Evolutionary conservation across 2,329 filamentous ascomycete species (phyloP).

Genomic region (Nothophoma quercina): DNA sequence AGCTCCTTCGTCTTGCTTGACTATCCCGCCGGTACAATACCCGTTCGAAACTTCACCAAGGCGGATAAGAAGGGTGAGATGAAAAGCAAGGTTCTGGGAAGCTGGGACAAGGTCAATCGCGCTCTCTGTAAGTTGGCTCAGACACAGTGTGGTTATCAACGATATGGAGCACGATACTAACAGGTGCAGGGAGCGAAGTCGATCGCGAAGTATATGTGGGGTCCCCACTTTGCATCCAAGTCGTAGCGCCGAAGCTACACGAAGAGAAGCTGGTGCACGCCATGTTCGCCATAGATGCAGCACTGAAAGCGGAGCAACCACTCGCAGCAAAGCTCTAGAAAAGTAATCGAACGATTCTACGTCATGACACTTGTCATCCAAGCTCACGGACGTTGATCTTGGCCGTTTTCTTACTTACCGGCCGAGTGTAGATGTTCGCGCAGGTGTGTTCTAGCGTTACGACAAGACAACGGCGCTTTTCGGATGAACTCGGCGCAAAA

Average conservation of each 20-base stretch:
- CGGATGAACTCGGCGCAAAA: neutral
- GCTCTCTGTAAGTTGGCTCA: constrained; percentile 58
- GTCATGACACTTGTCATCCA: neutral
- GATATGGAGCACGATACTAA: constrained; percentile 7
- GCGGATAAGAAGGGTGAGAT: constrained; percentile 61
- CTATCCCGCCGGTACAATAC: constrained; percentile 66
- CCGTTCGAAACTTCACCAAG: constrained; percentile 59
- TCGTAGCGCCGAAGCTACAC: constrained; percentile 62
- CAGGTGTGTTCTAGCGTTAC: constrained; percentile 8
- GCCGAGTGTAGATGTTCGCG: constrained; percentile 8
- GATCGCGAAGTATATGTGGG: constrained; percentile 63
- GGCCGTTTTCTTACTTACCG: constrained; percentile 4
- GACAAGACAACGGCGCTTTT: neutral
- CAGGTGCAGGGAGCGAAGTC: constrained; percentile 51
- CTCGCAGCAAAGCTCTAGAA: constrained; percentile 25
- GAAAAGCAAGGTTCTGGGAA: constrained; percentile 53
- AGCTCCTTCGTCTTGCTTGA: constrained; percentile 68
- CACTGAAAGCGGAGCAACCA: constrained; percentile 36
- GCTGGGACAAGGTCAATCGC: constrained; percentile 68
- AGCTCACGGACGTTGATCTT: neutral
- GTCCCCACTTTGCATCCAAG: constrained; percentile 64
- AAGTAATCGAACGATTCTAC: constrained; percentile 1
- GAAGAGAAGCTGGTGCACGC: constrained; percentile 62
- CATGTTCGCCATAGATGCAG: constrained; percentile 63
- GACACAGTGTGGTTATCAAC: too few relatives aligned